Percentiles rank a stretch among this genome's conserved stretches.
Evolutionary conservation across 495 filamentous ascomycete species (phyloP).

Genomic region (Penicillium arizonense): DNA sequence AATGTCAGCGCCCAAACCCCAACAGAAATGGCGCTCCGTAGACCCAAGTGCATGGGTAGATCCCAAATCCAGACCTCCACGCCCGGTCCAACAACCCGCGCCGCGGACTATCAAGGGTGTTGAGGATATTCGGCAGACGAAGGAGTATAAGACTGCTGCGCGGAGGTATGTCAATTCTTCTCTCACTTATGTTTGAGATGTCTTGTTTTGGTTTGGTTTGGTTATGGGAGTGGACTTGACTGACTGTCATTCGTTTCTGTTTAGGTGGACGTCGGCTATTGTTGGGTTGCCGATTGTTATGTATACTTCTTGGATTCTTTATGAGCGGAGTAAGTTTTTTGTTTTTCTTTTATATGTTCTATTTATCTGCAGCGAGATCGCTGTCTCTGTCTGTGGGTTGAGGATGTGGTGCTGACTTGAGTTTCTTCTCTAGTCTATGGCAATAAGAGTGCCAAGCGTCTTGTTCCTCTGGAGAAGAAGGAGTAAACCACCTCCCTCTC

Average conservation of each 20-base stretch:
- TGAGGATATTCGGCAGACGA: conserved; percentile 27
- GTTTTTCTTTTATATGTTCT: background rate
- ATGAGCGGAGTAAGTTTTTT: conserved; percentile 22
- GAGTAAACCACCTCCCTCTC: background rate
- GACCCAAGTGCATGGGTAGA: conserved; percentile 1
- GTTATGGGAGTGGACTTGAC: background rate
- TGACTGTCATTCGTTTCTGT: conserved; percentile 25
- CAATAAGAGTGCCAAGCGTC: conserved; percentile 12
- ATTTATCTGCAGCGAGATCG: background rate
- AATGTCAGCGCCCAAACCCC: background rate
- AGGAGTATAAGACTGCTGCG: conserved; percentile 29
- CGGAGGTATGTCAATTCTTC: conserved; percentile 16
- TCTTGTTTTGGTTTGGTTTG: background rate
- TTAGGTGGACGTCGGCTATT: conserved; percentile 48
- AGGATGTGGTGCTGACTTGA: background rate
- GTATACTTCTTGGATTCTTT: conserved; percentile 28
- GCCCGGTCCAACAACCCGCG: conserved; percentile 6
- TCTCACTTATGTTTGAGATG: background rate
- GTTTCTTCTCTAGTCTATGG: conserved; percentile 15
- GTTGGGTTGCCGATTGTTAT: conserved; percentile 54
- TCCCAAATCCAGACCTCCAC: conserved; percentile 4
- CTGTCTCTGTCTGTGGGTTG: background rate
- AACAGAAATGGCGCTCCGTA: conserved; percentile 6
- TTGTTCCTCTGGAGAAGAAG: background rate
- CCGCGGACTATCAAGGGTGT: conserved; percentile 5